These are phyloP conservation scores for Diaporthe vexans DNA, from an alignment of 2,329 filamentous ascomycete genomes.

Conservation along the genomic window DNA sequence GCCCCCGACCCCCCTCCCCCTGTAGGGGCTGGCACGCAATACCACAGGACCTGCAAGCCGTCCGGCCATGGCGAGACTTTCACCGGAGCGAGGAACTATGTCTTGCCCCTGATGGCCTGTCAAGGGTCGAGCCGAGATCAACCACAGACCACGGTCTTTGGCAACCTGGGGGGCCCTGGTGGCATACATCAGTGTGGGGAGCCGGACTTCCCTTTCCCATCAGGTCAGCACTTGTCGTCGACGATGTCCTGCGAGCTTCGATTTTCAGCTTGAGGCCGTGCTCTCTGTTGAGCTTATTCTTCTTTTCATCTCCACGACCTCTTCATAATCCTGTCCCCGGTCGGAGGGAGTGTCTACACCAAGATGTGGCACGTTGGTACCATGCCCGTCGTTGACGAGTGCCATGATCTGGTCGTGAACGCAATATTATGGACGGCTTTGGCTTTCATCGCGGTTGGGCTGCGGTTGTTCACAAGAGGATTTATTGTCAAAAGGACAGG, in stretches of 20 bases:
- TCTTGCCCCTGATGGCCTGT: neutral
- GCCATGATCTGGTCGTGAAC: conserved; percentile 40
- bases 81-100: neutral
- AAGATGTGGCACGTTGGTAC: conserved; percentile 40
- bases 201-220: conserved; percentile 6
- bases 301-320: neutral
- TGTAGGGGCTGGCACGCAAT: neutral
- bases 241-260: neutral
- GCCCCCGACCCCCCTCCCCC: neutral
- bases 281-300: neutral
- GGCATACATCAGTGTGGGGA: conserved; percentile 21
- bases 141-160: neutral
- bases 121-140: conserved; percentile 28
- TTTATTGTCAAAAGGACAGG: conserved; percentile 44
- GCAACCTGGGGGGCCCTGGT: neutral
- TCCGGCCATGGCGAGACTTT: conserved; percentile 3
- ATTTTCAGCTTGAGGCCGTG: neutral
- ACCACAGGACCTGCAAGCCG: conserved; percentile 21
- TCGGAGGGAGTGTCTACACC: neutral
- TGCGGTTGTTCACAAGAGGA: conserved; percentile 42
- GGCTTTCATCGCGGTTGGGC: conserved; percentile 42
- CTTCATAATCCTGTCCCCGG: neutral
- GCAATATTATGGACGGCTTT: conserved; percentile 44
- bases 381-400: conserved; percentile 40
- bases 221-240: neutral